Evolutionary conservation across 2,329 filamentous ascomycete genomes (phyloP).

Genomic region (Cordyceps tenuipes): DNA sequence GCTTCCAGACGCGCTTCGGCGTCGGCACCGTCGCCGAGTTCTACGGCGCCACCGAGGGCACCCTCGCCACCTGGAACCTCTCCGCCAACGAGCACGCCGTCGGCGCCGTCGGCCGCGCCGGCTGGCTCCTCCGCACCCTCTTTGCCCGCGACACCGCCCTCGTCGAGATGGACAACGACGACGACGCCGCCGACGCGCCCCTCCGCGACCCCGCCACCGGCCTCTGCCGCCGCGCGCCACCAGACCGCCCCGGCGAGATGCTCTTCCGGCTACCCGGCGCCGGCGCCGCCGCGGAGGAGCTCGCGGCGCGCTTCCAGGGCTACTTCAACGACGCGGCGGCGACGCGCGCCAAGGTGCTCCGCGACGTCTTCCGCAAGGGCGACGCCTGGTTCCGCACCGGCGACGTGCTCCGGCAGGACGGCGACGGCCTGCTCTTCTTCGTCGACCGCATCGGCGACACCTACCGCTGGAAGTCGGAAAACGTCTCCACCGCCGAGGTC

Average conservation of each 20-base stretch:
- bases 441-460: conserved; percentile 73
- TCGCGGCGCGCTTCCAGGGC: conserved; percentile 62
- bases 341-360: conserved; percentile 64
- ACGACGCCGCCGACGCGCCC: conserved; percentile 62
- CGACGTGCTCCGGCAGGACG: conserved; percentile 65
- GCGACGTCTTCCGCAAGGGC: conserved; percentile 63
- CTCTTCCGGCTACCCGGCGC: conserved; percentile 53
- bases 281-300: conserved; percentile 40
- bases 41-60: conserved; percentile 70
- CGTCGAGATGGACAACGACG: conserved; percentile 66
- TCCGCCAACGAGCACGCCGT: conserved; percentile 62
- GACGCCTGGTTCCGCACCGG: conserved; percentile 80
- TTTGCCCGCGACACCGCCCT: conserved; percentile 45
- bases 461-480: conserved; percentile 76
- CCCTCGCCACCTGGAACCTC: conserved; percentile 62
- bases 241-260: conserved; percentile 65
- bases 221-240: conserved; percentile 50
- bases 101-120: conserved; percentile 70
- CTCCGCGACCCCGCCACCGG: conserved; percentile 60
- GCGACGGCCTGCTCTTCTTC: conserved; percentile 68
- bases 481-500: conserved; percentile 76
- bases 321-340: conserved; percentile 70
- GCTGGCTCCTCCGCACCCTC: conserved; percentile 50
- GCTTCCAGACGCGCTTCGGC: conserved; percentile 73
- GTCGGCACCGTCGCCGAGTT: conserved; percentile 70